Evolutionary conservation across 2,329 filamentous ascomycete genomes (phyloP).

Genomic region (Rhynchosporium secalis): DNA sequence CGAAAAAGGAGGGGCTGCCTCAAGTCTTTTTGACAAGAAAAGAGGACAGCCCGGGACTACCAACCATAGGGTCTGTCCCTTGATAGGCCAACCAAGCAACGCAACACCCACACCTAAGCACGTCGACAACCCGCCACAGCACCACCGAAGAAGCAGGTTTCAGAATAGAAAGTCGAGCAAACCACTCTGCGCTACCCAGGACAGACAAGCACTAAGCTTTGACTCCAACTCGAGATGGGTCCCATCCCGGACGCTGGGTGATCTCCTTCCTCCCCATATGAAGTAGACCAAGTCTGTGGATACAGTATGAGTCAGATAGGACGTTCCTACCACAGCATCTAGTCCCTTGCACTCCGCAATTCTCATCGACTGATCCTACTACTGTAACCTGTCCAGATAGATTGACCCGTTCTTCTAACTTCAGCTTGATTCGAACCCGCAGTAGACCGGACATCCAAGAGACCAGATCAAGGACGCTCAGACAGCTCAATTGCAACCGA

Average conservation of each 20-base stretch:
- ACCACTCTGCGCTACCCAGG: constrained; percentile 30
- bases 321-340: constrained; percentile 32
- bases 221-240: constrained; percentile 92
- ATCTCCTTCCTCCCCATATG: constrained; percentile 23
- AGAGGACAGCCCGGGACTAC: constrained; percentile 39
- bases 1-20: constrained; percentile 38
- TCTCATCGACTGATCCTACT: constrained; percentile 12
- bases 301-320: constrained; percentile 26
- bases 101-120: constrained; percentile 23
- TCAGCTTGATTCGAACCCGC: constrained; percentile 25
- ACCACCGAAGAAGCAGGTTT: constrained; percentile 19
- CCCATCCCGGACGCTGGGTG: constrained; percentile 49
- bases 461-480: constrained; percentile 26
- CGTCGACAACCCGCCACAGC: constrained; percentile 26
- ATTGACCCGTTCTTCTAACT: constrained; percentile 26
- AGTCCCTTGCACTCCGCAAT: constrained; percentile 28
- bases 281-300: constrained; percentile 21
- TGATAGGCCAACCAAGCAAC: constrained; percentile 18
- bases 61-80: constrained; percentile 36
- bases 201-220: constrained; percentile 87
- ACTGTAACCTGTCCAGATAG: constrained; percentile 25
- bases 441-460: constrained; percentile 28
- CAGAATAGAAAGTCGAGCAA: constrained; percentile 23
- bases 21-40: constrained; percentile 22
- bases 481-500: constrained; percentile 32